These are phyloP conservation scores for Amanita fuliginea DNA, from an alignment of 768 basidiomycete species.

Conservation along the genomic window DNA sequence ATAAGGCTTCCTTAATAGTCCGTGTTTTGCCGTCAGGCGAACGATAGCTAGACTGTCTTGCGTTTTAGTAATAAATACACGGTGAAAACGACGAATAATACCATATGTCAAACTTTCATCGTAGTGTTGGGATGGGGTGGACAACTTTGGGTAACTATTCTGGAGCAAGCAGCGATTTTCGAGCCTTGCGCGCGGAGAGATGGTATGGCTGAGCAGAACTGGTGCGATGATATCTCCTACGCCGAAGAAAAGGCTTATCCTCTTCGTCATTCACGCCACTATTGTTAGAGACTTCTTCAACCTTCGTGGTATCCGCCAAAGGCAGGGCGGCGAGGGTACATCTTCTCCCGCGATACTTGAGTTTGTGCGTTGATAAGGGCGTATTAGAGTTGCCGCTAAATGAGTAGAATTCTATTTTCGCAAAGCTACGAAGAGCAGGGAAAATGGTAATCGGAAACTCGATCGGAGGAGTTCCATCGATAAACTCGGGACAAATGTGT, in stretches of 20 bases:
- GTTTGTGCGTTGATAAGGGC: not conserved
- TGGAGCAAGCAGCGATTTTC: conserved; percentile 1
- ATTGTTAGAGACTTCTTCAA: not conserved
- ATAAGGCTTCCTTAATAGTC: no score
- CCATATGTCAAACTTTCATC: no score
- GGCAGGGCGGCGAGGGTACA: not conserved
- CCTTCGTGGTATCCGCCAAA: not conserved
- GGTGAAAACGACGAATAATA: no score
- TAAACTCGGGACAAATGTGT: not conserved
- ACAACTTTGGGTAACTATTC: not conserved
- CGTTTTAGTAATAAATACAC: no score
- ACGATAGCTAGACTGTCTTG: no score
- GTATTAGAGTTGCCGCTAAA: not conserved
- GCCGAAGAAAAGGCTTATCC: not conserved
- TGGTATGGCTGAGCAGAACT: not conserved
- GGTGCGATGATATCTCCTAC: not conserved
- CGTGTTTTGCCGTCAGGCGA: no score
- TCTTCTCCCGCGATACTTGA: not conserved
- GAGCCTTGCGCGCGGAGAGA: not conserved
- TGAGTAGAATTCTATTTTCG: not conserved
- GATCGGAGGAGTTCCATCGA: not conserved
- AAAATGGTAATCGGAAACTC: not conserved
- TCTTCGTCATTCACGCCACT: not conserved
- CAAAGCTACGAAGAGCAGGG: not conserved
- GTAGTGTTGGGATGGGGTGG: no score